Evolutionary conservation across 306 rosid genomes (phyloP).

Genomic region (Glycine soja): DNA sequence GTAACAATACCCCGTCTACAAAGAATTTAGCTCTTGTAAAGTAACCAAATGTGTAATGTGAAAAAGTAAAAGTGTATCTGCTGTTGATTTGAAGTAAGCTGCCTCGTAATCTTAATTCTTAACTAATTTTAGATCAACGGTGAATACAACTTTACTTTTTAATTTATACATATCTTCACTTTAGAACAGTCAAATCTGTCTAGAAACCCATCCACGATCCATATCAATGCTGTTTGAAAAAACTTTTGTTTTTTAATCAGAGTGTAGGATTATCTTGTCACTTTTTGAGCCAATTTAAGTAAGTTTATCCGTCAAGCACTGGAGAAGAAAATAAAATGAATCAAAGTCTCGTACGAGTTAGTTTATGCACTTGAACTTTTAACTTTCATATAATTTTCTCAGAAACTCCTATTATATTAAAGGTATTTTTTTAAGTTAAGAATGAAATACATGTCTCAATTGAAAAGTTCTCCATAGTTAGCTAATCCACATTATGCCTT

Average conservation of each 20-base stretch:
- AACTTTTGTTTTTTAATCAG: background rate
- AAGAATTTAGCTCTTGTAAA: background rate
- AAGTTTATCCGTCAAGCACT: background rate
- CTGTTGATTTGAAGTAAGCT: background rate
- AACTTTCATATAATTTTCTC: background rate
- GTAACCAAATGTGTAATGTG: background rate
- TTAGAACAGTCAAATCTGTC: background rate
- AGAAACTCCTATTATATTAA: conserved; percentile 3
- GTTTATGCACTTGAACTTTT: background rate
- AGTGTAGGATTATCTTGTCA: conserved; percentile 17
- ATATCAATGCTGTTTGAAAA: background rate
- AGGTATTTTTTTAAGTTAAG: background rate
- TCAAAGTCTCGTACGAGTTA: background rate
- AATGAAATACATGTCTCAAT: background rate
- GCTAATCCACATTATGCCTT: background rate
- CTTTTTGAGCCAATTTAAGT: background rate
- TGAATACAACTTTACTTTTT: background rate
- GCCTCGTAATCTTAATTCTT: background rate
- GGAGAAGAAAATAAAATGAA: background rate
- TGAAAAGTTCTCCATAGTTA: background rate
- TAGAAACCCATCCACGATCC: background rate
- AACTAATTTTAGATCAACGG: background rate
- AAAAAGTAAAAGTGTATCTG: background rate
- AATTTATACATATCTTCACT: background rate
- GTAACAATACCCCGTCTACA: background rate